Evolutionary conservation across 1,284 basidiomycete species (phyloP).

Genomic region (Prillingera fragicola): DNA sequence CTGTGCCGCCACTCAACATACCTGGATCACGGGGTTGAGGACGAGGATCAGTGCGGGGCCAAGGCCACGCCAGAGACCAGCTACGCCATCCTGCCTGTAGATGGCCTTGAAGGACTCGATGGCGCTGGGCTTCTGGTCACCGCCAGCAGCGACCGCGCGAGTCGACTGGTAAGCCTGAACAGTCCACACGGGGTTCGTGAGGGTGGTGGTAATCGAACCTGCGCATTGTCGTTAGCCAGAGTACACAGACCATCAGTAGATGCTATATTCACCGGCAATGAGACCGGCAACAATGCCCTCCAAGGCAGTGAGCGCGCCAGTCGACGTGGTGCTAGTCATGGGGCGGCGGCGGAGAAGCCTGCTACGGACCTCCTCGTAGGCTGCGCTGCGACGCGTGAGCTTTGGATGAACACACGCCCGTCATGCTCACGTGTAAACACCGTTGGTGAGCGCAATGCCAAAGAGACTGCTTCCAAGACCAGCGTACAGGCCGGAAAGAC

Average conservation of each 20-base stretch:
- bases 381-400: no score
- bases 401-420: not conserved
- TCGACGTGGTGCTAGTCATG: slow-evolving; percentile 40
- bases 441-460: slow-evolving; percentile 91
- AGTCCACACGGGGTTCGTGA: slow-evolving; percentile 94
- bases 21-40: slow-evolving; percentile 84
- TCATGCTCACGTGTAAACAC: slow-evolving; percentile 50
- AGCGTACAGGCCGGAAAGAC: slow-evolving; percentile 76
- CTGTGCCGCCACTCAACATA: slow-evolving; percentile 10
- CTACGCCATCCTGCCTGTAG: slow-evolving; percentile 66
- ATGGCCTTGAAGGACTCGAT: slow-evolving; percentile 68
- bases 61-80: slow-evolving; percentile 90
- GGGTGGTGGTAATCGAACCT: slow-evolving; percentile 84
- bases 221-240: slow-evolving; percentile 1
- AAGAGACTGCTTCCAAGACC: slow-evolving; percentile 80
- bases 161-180: slow-evolving; percentile 89
- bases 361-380: slow-evolving; percentile 52
- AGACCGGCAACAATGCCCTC: slow-evolving; percentile 88
- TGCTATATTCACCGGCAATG: slow-evolving; percentile 63
- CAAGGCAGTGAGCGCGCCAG: slow-evolving; percentile 65
- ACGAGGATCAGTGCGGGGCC: slow-evolving; percentile 90
- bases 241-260: slow-evolving; percentile 1
- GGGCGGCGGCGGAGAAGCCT: slow-evolving; percentile 50
- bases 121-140: slow-evolving; percentile 56
- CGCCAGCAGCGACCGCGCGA: slow-evolving; percentile 37